phyloP scores from a whole-genome alignment of 768 basidiomycete species.

The Mycena metata region DNA sequence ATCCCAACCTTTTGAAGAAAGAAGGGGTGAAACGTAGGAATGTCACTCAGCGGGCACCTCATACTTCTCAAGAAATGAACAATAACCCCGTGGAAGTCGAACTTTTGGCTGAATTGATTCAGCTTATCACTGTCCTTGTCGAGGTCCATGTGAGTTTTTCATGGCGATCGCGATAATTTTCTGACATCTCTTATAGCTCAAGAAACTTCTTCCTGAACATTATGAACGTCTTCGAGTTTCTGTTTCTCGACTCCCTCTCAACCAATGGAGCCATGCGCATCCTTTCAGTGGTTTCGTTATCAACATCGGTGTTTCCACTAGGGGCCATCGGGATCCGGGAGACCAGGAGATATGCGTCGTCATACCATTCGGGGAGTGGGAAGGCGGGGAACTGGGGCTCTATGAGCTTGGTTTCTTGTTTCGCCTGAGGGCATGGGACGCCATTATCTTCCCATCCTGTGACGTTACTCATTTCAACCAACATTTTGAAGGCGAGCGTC shows the following conservation, averaged over 20 bases:
- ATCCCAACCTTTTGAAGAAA: neutral
- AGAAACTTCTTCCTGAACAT: conserved; percentile 30
- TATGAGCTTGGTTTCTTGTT: conserved; percentile 43
- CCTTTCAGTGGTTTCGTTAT: conserved; percentile 43
- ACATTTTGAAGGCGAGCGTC: conserved; percentile 1
- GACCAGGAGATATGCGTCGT: conserved; percentile 44
- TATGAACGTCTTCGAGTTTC: conserved; percentile 25
- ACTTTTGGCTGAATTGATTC: neutral
- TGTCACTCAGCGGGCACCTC: neutral
- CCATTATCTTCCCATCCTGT: conserved; percentile 21
- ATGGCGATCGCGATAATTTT: neutral
- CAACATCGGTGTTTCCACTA: conserved; percentile 41
- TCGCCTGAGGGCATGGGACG: conserved; percentile 38
- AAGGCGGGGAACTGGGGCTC: conserved; percentile 43
- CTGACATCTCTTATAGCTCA: conserved; percentile 1
- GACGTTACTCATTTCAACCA: conserved; percentile 21
- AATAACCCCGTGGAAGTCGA: neutral
- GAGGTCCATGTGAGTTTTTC: neutral
- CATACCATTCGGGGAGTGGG: conserved; percentile 38
- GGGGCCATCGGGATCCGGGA: conserved; percentile 39
- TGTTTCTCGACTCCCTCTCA: conserved; percentile 24
- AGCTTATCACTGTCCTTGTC: neutral
- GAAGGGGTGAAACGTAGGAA: neutral
- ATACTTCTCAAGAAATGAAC: neutral
- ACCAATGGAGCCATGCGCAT: conserved; percentile 12